phyloP scores from a whole-genome alignment of 345 rosid genomes.

The Salix purpurea region DNA sequence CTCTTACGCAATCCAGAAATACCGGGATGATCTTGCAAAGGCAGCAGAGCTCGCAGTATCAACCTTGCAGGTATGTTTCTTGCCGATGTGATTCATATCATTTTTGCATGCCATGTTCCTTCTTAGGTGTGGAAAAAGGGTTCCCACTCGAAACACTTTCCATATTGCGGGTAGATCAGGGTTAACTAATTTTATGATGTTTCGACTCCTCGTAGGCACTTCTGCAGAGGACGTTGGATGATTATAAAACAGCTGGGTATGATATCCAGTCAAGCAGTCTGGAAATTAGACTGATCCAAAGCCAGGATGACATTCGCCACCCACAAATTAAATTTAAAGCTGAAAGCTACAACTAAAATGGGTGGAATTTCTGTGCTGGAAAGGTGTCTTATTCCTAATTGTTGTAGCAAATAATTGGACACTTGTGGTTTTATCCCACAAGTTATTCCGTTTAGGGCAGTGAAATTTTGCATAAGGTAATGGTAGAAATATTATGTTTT shows the following conservation, averaged over 20 bases:
- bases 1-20: slow-evolving; percentile 52
- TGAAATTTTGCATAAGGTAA: no score
- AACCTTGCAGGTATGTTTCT: slow-evolving; percentile 73
- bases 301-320: slow-evolving; percentile 81
- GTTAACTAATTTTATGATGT: neutral
- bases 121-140: neutral
- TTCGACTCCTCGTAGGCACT: slow-evolving; percentile 49
- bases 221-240: slow-evolving; percentile 68
- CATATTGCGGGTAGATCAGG: neutral
- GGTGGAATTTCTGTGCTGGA: neutral
- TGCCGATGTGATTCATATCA: neutral
- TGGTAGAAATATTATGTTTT: no score
- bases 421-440: no score
- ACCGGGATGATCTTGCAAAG: slow-evolving; percentile 65
- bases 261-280: slow-evolving; percentile 71
- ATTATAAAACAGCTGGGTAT: slow-evolving; percentile 55
- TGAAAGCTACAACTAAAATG: slow-evolving; percentile 34
- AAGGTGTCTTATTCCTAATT: no score
- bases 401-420: neutral
- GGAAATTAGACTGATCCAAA: slow-evolving; percentile 88
- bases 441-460: no score
- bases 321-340: slow-evolving; percentile 56
- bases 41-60: slow-evolving; percentile 98
- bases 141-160: neutral
- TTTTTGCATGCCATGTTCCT: neutral